A percentile compares a stretch with the other conserved stretches of the same genome.
Evolutionary conservation across 23 red algal genomes (phyloP).

Genomic region (Gracilaria caudata): DNA sequence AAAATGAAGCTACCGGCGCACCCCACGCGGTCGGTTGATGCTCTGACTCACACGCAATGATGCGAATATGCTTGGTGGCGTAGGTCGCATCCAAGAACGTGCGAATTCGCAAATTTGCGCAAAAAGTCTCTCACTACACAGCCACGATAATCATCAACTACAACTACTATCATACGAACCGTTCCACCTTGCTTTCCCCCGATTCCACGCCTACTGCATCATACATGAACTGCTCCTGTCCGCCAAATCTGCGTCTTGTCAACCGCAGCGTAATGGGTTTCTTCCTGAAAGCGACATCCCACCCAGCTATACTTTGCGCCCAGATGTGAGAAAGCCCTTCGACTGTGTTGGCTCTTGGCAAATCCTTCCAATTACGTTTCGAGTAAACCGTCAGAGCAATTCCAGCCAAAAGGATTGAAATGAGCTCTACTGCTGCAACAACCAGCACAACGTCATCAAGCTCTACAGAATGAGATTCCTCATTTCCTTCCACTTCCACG

Average conservation of each 20-base stretch:
- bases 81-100: no score
- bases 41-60: no score
- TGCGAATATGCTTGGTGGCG: no score
- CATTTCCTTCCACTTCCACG: neutral
- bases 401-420: neutral
- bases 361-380: neutral
- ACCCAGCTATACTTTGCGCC: neutral
- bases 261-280: neutral
- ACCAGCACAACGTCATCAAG: neutral
- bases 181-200: neutral
- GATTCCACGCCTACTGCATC: neutral
- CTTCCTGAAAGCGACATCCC: neutral
- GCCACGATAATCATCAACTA: no score
- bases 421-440: neutral
- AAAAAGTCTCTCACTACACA: no score
- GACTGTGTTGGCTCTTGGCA: constrained; percentile 5
- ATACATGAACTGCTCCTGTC: constrained; percentile 2
- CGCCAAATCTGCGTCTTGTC: neutral
- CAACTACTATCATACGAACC: neutral
- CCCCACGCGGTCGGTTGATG: no score
- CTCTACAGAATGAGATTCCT: neutral
- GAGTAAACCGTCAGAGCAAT: neutral
- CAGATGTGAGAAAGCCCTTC: constrained; percentile 4
- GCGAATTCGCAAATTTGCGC: no score
- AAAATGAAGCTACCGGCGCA: no score